Evolutionary conservation across 2,329 filamentous ascomycete species (phyloP).

Genomic region (Penicillium nordicum): DNA sequence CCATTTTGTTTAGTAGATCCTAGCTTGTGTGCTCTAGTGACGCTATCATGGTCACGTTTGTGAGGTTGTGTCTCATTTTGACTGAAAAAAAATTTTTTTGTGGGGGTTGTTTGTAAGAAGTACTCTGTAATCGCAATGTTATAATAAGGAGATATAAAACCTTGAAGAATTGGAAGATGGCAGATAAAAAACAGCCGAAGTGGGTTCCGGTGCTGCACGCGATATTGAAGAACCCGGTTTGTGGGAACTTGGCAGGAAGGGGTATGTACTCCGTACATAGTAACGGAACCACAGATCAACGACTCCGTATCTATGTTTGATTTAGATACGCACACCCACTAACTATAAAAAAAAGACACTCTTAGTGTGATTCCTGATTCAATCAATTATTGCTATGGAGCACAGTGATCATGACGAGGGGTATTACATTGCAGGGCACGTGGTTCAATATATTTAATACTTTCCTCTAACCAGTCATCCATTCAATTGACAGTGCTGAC

Average conservation of each 20-base stretch:
- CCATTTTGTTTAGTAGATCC: conserved; percentile 10
- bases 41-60: conserved; percentile 1
- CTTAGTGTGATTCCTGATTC: not conserved
- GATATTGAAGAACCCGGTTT: not conserved
- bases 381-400: conserved; percentile 4
- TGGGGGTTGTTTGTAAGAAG: not conserved
- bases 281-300: not conserved
- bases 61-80: not conserved
- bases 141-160: not conserved
- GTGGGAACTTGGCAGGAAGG: not conserved
- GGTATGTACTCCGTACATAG: not conserved
- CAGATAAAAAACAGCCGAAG: not conserved
- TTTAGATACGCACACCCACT: not conserved
- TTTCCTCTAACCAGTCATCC: conserved; percentile 9
- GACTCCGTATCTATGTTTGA: not conserved
- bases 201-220: conserved; percentile 6
- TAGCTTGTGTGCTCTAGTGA: conserved; percentile 4
- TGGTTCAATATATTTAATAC: conserved; percentile 10
- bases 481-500: not conserved
- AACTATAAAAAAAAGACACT: not conserved
- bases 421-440: conserved; percentile 2
- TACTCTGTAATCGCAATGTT: not conserved
- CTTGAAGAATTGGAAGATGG: not conserved
- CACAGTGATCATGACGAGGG: not conserved
- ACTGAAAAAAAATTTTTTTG: not conserved